Evolutionary conservation across 2,329 filamentous ascomycete species (phyloP).

Genomic region (Apiospora sp.): DNA sequence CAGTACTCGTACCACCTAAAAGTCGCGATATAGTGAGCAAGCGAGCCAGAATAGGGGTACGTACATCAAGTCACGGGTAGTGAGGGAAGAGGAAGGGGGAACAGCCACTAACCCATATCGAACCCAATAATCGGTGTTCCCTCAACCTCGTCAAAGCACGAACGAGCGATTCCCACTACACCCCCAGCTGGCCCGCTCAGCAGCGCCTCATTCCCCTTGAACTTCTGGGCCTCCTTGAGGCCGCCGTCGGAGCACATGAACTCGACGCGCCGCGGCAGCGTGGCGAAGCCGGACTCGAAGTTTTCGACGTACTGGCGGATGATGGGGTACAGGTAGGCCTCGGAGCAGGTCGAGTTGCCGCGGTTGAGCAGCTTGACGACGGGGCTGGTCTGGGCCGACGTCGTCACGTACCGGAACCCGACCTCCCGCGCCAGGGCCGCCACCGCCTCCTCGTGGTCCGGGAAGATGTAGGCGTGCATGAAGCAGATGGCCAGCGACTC

Average conservation of each 20-base stretch:
- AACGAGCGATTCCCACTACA: conserved; percentile 25
- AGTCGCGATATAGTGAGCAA: neutral
- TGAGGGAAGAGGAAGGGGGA: neutral
- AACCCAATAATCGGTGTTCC: conserved; percentile 63
- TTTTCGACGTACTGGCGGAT: conserved; percentile 74
- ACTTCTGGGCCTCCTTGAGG: conserved; percentile 78
- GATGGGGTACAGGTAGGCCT: conserved; percentile 74
- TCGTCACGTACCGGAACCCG: conserved; percentile 72
- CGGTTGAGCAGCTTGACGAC: conserved; percentile 76
- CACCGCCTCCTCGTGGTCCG: conserved; percentile 68
- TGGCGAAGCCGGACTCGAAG: conserved; percentile 70
- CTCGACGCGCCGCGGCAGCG: conserved; percentile 64
- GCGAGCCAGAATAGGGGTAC: neutral
- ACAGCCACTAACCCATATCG: conserved; percentile 62
- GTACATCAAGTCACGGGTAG: too few species aligned
- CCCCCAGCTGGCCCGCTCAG: conserved; percentile 28
- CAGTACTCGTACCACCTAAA: conserved; percentile 69
- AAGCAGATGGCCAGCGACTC: conserved; percentile 63
- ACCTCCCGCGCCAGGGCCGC: conserved; percentile 67
- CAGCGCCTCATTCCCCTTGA: conserved; percentile 80
- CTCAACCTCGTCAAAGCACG: conserved; percentile 26
- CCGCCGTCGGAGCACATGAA: conserved; percentile 70
- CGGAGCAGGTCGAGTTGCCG: conserved; percentile 73
- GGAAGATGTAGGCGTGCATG: conserved; percentile 78
- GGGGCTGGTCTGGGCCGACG: conserved; percentile 72